phyloP scores from a whole-genome alignment of 345 rosid species.

The Excoecaria cochinchinensis region DNA sequence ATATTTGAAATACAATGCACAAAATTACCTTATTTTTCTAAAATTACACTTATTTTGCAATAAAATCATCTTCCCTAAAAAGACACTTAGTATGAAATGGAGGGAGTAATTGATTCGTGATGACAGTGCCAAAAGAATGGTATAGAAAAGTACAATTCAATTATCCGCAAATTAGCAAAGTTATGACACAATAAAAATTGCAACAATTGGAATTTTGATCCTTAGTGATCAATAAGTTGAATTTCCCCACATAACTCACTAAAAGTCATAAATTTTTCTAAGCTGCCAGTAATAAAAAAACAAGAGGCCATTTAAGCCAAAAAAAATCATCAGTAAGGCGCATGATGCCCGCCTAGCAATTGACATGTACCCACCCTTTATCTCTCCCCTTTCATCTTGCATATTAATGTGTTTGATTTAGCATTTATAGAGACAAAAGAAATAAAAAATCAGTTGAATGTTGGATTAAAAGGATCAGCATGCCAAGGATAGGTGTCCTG shows the following conservation, averaged over 20 bases:
- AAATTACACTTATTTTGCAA: too few species aligned
- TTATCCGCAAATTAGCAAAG: neutral
- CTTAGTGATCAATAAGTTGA: neutral
- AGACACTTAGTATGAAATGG: too few species aligned
- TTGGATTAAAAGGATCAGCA: neutral
- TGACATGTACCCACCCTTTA: neutral
- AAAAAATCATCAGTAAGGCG: neutral
- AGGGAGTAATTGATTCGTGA: neutral
- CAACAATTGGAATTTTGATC: neutral
- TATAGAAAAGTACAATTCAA: neutral
- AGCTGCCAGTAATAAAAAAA: neutral
- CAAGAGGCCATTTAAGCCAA: neutral
- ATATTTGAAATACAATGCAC: too few species aligned
- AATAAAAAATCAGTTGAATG: neutral
- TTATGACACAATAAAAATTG: neutral
- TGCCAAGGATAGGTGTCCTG: neutral
- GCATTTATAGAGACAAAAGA: neutral
- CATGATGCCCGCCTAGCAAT: neutral
- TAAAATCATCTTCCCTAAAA: too few species aligned
- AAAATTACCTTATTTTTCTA: too few species aligned
- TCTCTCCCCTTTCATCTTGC: neutral
- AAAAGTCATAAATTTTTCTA: neutral
- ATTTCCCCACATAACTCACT: neutral
- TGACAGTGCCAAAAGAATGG: neutral
- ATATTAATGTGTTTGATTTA: neutral